Base-by-base conservation (phyloP, 257 asterid genomes). In the Ocimum tenuiflorum region DNA sequence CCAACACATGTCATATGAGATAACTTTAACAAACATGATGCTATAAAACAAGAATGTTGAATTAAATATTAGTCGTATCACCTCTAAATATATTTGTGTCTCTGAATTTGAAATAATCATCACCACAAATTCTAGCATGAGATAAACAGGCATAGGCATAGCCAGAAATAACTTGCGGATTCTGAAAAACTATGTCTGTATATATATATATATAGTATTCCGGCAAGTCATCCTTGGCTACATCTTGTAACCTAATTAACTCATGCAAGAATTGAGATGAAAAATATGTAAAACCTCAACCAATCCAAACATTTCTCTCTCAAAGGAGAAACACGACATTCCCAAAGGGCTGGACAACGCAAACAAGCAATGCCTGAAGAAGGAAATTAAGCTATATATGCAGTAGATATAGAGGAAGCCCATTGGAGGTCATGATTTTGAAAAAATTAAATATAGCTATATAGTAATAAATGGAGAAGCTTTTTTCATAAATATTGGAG, bases 201-300 rank as follows among this genome's bases (percentile, higher is more conserved):
- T n/a, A n/a, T n/a, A n/a, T 13, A 1, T n/a, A 24, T 24, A 7
- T 7, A 1, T 7, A 3, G 17, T 19, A 14, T 29, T 50, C 86
- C 95, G 96, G 95, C 96, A 86, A 86, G 96, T 89, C 96, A 89
- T 89, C 94, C 96, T 86, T 89, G 96, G 96, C 96, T 89, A 77
- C 70, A 76, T 68, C 77, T 69, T 78, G 6, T 59, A 17, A 65
- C 89, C 88, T 77, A 74, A 38, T 79, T 70, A 57, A 74, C 79
- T 72, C 95, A 83, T 85, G 96, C 91, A 83, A 85, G 91, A 83
- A 80, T 68, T 67, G 20, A 43, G 81, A 83, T 85, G 88, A 84
- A 22, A 58, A 18, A 50, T n/a, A n/a, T n/a, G n/a, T n/a, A n/a
- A 57, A 41, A 14, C 59, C 24, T n/a, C 70, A 7, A 39, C 63